Evolutionary conservation across 177 flowering plant species (phyloP), one percentile per base, ranked within the genome.

Genomic region (Tripterygium wilfordii): DNA sequence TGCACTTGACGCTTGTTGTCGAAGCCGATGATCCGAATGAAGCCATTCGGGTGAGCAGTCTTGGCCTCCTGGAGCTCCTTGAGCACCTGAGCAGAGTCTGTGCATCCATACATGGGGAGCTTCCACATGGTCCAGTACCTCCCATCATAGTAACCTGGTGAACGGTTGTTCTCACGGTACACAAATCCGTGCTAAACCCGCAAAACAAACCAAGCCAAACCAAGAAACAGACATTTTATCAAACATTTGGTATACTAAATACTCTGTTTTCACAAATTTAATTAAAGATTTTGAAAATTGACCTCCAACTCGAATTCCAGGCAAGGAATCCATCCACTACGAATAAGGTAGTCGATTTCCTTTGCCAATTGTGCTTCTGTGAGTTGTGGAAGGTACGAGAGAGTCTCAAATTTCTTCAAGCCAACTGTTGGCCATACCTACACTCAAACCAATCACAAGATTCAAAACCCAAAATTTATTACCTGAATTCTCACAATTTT

Each of bases 401-500:
- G 67, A n/a, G 78, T 73, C 74, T 73, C 78, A 49, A 57, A 73
- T 57, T 68, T 62, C 78, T 60, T 66, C 64, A 1, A 3, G 0
- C 64, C 64, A 20, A 29, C 3, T 56, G 74, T 65, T 10, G 74
- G 68, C 71, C 69, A 72, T 40, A 68, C 77, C 74, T 68, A 26
- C 43, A 53, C n/a, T 8, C 3, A 19, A 21, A 8, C 33, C 33
- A 30, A 12, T 6, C 33, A 5, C 20, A 10, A 30, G 8, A 30
- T 30, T 30, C 12, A 10, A 48, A 3, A 22, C 3, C 3, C 4
- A 2, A 21, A 24, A 33, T 4, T 24, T 20, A 6, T 19, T 64
- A 67, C 72, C 69, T 71, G 17, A 30, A 30, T 6, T 30, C 33
- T 30, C 12, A 17, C 7, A 9, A 20, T 8, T 47, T 15, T 13